phyloP scores from a whole-genome alignment of 2,329 filamentous ascomycete species.

The Decorospora gaudefroyi region DNA sequence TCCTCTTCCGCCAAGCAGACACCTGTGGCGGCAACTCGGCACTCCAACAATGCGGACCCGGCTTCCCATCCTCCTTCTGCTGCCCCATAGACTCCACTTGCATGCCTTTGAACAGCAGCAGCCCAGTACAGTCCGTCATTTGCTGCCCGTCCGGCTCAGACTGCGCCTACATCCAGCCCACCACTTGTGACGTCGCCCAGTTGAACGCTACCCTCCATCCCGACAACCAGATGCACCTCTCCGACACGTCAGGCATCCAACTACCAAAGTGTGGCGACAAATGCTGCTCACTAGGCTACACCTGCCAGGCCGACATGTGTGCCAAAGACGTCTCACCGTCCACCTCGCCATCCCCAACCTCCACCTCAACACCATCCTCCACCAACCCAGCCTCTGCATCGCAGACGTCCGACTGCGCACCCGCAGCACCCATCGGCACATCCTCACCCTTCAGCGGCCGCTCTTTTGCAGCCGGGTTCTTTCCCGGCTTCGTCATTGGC shows the following conservation, averaged over 20 bases:
- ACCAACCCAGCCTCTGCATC: slow-evolving; percentile 39
- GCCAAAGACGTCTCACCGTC: slow-evolving; percentile 49
- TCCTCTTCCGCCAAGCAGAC: slow-evolving; percentile 38
- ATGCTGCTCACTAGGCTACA: slow-evolving; percentile 76
- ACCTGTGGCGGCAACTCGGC: slow-evolving; percentile 58
- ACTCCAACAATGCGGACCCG: slow-evolving; percentile 58
- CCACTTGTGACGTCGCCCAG: slow-evolving; percentile 65
- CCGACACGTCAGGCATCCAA: slow-evolving; percentile 58
- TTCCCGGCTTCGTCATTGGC: slow-evolving; percentile 46
- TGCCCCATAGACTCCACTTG: slow-evolving; percentile 63
- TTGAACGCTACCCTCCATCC: slow-evolving; percentile 65
- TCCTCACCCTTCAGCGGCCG: slow-evolving; percentile 38
- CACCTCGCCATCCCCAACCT: slow-evolving; percentile 29
- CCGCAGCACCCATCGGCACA: slow-evolving; percentile 20
- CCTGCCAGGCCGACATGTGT: slow-evolving; percentile 62
- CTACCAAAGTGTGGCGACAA: slow-evolving; percentile 62
- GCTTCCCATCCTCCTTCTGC: slow-evolving; percentile 68
- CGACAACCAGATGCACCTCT: slow-evolving; percentile 67
- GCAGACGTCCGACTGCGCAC: slow-evolving; percentile 33
- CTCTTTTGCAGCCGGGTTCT: slow-evolving; percentile 47
- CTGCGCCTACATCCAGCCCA: slow-evolving; percentile 66
- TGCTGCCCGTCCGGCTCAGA: slow-evolving; percentile 67
- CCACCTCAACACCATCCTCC: slow-evolving; percentile 31
- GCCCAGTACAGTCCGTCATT: slow-evolving; percentile 67
- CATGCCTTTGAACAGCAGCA: slow-evolving; percentile 61